phyloP scores from a whole-genome alignment of 2,329 filamentous ascomycete species.

The Aureobasidium subglaciale region DNA sequence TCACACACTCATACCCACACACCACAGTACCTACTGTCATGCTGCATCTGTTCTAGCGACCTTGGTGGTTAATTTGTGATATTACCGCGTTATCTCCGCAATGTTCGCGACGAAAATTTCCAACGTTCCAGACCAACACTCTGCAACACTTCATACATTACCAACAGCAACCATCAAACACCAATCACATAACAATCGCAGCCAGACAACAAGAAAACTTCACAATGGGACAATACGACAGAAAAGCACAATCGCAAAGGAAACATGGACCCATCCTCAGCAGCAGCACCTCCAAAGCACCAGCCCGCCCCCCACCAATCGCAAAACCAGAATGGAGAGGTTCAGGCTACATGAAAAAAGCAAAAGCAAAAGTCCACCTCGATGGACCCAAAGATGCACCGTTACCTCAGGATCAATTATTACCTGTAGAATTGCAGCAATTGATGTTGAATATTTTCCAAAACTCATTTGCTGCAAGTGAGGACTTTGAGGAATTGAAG shows the following conservation, averaged over 20 bases:
- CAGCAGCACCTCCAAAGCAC: conserved; percentile 10
- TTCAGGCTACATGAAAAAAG: conserved; percentile 3
- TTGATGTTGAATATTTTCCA: conserved; percentile 5
- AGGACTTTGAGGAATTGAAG: conserved; percentile 3
- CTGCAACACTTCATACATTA: too few relatives aligned
- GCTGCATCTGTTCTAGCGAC: too few relatives aligned
- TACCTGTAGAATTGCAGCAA: conserved; percentile 7
- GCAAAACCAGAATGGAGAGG: conserved; percentile 11
- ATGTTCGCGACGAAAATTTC: neutral
- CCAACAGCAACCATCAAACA: neutral
- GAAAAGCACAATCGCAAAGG: conserved; percentile 13
- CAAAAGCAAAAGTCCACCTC: neutral
- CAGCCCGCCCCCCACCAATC: neutral
- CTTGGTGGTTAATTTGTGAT: too few relatives aligned
- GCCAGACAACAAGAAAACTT: neutral
- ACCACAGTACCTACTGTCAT: too few relatives aligned
- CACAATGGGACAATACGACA: conserved; percentile 13
- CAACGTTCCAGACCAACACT: neutral
- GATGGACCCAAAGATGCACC: neutral
- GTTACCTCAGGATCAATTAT: neutral
- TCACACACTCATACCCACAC: too few relatives aligned
- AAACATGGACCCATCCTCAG: conserved; percentile 11
- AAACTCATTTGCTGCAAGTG: neutral
- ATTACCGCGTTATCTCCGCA: neutral
- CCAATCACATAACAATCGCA: too few relatives aligned